Conservation (phyloP, 2,329 filamentous ascomycete species). For the Sporothrix schenckii region DNA sequence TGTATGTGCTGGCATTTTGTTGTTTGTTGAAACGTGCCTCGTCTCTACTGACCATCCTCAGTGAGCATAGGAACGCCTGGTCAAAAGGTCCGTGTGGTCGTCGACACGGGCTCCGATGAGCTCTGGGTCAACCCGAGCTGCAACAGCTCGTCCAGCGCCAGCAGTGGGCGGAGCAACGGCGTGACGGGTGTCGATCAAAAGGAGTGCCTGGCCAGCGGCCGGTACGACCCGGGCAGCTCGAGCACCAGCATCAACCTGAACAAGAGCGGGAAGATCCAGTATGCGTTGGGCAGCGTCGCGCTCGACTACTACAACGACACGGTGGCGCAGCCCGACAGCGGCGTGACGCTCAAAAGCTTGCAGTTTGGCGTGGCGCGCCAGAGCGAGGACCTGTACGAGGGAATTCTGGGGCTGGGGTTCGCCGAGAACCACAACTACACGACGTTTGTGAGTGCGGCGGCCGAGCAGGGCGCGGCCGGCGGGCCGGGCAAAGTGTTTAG, state of each 20-base stretch:
- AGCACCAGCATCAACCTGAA: slow-evolving; percentile 36
- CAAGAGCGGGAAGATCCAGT: slow-evolving; percentile 37
- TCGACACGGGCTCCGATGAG: slow-evolving; percentile 59
- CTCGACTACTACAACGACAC: slow-evolving; percentile 42
- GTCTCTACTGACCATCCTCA: slow-evolving; percentile 29
- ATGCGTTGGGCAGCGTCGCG: slow-evolving; percentile 40
- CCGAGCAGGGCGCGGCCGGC: slow-evolving; percentile 38
- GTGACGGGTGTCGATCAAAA: neutral
- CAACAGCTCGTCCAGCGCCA: slow-evolving; percentile 42
- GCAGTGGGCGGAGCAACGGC: slow-evolving; percentile 38
- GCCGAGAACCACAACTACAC: slow-evolving; percentile 40
- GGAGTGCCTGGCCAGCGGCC: slow-evolving; percentile 49
- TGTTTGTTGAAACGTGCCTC: neutral
- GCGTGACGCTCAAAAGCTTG: slow-evolving; percentile 38
- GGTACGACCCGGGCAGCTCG: slow-evolving; percentile 43
- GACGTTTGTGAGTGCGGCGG: slow-evolving; percentile 42
- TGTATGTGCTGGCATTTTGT: slow-evolving; percentile 11
- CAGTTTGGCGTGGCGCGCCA: slow-evolving; percentile 42
- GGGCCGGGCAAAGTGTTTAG: slow-evolving; percentile 36
- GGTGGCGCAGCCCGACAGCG: slow-evolving; percentile 40
- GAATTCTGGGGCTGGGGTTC: slow-evolving; percentile 43
- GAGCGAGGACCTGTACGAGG: slow-evolving; percentile 41
- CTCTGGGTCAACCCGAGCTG: slow-evolving; percentile 63
- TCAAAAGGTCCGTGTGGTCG: slow-evolving; percentile 51
- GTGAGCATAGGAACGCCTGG: slow-evolving; percentile 54